A percentile compares a stretch with the other conserved stretches of the same genome.
phyloP scores from a whole-genome alignment of 2,329 filamentous ascomycete genomes.

The Tricladium varicosporioides region DNA sequence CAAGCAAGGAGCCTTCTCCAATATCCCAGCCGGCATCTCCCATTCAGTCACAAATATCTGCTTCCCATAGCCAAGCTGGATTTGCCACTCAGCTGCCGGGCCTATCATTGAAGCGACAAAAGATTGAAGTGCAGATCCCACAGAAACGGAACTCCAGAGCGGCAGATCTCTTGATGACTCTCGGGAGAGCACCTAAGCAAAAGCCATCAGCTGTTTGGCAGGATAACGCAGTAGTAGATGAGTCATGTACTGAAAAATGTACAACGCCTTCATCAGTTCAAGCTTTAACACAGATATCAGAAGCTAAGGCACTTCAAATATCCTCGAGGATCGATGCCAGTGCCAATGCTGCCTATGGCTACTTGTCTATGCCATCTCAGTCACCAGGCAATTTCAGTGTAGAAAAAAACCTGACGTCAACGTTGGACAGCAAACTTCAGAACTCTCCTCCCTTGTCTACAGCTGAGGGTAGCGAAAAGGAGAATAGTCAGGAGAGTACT shows the following conservation, averaged over 20 bases:
- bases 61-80: not conserved
- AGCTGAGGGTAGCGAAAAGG: conserved; percentile 23
- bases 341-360: not conserved
- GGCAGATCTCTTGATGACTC: not conserved
- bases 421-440: conserved; percentile 3
- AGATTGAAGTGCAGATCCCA: not conserved
- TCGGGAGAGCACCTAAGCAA: not conserved
- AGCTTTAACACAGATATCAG: not conserved
- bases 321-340: not conserved
- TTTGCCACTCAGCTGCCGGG: conserved; percentile 13
- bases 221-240: not conserved
- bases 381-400: conserved; percentile 1
- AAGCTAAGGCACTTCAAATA: not conserved
- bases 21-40: conserved; percentile 3
- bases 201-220: not conserved
- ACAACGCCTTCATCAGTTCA: not conserved
- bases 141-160: not conserved
- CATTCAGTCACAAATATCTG: conserved; percentile 3
- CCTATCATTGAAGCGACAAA: not conserved
- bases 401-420: conserved; percentile 2
- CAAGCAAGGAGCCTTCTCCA: not conserved
- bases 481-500: conserved; percentile 22
- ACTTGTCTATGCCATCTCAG: not conserved
- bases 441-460: not conserved
- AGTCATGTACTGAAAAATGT: not conserved